These are phyloP conservation scores for Candida stauntonica DNA, from an alignment of 805 yeast species.

Conservation along the genomic window DNA sequence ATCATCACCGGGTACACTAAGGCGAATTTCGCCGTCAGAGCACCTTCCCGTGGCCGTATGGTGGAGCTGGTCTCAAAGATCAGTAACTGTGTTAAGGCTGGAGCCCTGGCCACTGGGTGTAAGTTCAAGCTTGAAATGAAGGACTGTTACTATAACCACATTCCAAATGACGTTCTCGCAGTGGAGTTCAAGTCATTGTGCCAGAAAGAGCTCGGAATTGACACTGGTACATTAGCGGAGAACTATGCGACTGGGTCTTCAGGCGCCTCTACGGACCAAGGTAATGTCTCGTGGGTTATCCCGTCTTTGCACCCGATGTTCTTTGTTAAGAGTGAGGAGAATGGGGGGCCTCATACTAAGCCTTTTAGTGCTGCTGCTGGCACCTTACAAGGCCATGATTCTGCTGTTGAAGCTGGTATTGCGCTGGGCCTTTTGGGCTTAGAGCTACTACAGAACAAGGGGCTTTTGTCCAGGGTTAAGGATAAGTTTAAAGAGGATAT, in stretches of 20 bases:
- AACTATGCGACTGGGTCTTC: neutral
- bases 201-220: too few relatives aligned
- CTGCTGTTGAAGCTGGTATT: constrained; percentile 6
- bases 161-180: constrained; percentile 8
- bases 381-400: constrained; percentile 2
- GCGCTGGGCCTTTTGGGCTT: neutral
- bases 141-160: constrained; percentile 8
- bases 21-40: constrained; percentile 8
- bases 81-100: constrained; percentile 11
- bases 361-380: constrained; percentile 10
- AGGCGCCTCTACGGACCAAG: constrained; percentile 14
- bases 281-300: constrained; percentile 8
- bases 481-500: neutral
- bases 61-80: constrained; percentile 6
- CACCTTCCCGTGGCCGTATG: constrained; percentile 9
- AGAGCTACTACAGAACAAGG: neutral
- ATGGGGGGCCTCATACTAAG: constrained; percentile 8
- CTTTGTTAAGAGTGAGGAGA: neutral
- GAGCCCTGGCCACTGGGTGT: constrained; percentile 13
- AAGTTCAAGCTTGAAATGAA: constrained; percentile 3
- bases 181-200: too few relatives aligned
- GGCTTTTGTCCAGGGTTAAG: neutral
- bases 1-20: constrained; percentile 10
- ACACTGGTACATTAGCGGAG: constrained; percentile 1
- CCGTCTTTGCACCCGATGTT: constrained; percentile 13